Evolutionary conservation across 345 rosid species (phyloP).

Genomic region (Excoecaria agallocha): DNA sequence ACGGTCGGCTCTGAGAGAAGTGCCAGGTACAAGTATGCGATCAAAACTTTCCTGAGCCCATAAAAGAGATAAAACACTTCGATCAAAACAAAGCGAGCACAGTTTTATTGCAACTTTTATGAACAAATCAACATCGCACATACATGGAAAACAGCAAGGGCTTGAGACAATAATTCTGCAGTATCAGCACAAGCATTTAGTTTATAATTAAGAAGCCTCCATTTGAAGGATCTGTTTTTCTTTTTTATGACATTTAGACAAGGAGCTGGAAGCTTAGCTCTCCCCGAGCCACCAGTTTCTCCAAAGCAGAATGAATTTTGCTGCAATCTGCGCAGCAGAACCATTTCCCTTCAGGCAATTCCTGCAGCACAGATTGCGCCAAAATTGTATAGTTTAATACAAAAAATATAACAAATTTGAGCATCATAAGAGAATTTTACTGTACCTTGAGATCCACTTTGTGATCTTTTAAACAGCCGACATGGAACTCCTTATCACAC

Average conservation of each 20-base stretch:
- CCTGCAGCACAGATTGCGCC: constrained; percentile 45
- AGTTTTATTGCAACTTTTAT: neutral
- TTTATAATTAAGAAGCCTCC: constrained; percentile 80
- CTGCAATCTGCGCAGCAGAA: constrained; percentile 65
- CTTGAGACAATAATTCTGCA: constrained; percentile 52
- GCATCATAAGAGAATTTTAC: neutral
- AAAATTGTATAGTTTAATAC: constrained; percentile 10
- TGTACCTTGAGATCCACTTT: constrained; percentile 76
- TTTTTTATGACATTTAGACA: constrained; percentile 48
- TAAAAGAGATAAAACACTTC: neutral
- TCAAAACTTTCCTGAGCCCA: constrained; percentile 71
- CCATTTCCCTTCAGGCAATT: constrained; percentile 86
- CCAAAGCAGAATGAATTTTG: constrained; percentile 52
- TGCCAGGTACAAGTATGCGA: constrained; percentile 61
- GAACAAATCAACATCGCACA: constrained; percentile 25
- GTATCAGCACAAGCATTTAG: constrained; percentile 47
- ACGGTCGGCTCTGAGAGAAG: constrained; percentile 30
- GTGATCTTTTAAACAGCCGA: constrained; percentile 85
- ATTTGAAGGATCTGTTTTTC: too few relatives aligned
- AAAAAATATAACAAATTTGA: neutral
- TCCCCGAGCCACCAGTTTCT: constrained; percentile 49
- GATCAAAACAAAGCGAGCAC: neutral
- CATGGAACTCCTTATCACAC: constrained; percentile 97
- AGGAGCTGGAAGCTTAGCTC: constrained; percentile 65
- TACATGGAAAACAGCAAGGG: constrained; percentile 79